Base-by-base conservation (phyloP, 2,329 filamentous ascomycete genomes). In the Fulvia fulva region DNA sequence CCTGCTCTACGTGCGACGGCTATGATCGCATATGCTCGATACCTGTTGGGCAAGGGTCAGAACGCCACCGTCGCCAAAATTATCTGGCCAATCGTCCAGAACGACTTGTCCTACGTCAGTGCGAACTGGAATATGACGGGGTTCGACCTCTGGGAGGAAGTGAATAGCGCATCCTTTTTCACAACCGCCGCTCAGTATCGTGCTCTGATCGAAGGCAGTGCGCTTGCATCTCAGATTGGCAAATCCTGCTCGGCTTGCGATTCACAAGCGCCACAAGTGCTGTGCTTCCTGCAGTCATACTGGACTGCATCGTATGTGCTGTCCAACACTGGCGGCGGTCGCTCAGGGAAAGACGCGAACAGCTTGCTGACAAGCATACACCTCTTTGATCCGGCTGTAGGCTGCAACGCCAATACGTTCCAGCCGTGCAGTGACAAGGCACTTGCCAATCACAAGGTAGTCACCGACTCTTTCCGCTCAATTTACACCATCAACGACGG, bases 121-220 rank as follows among this genome's bases (percentile, higher is more conserved):
- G 83, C 90, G 68, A 89, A 90, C 75, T 82, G 80, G 76, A 83
- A 81, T 60, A 74, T 79, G 54, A 80, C 80, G 3, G 80, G 79
- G 5, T 94, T 85, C 67, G 90, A 95, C 71, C 80, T 95, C 2
- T 94, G 90, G 90, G 90, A 94, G 71, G 90, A 94, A 71, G 83
- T 92, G 14, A 77, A 79, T 23, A 88, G 89, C 43, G 86, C 83
- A 22, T 91, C 88, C 0, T 94, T 92, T 78, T 95, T 93, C 74
- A 94, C 90, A 1, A 76, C 86, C 30, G 83, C 85, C 2, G 81
- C 82, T 43, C 84, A 89, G 60, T 85, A 93, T 70, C 84, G 89
- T 65, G 81, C 85, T 67, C 69, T 81, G 61, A 73, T 80, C 1
- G 85, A 89, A 74, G 90, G 90, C 5, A 83, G 79, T 55, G 77